Evolutionary conservation across 2,329 filamentous ascomycete species (phyloP).

Genomic region (Aphanocladium album): DNA sequence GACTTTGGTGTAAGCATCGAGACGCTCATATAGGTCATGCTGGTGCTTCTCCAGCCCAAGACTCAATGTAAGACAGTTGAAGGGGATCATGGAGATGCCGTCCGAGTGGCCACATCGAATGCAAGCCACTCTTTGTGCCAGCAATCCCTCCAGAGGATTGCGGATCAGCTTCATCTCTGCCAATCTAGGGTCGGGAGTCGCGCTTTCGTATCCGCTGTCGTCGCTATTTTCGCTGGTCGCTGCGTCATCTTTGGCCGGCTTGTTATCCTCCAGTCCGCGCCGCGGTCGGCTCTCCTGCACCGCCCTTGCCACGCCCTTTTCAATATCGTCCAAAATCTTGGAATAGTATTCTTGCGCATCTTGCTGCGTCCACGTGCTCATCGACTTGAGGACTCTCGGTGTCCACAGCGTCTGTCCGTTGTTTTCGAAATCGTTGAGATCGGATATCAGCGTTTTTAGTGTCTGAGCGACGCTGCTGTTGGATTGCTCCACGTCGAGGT

Average conservation of each 20-base stretch:
- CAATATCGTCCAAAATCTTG: conserved; percentile 78
- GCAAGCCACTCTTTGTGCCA: conserved; percentile 86
- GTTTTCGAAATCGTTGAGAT: conserved; percentile 64
- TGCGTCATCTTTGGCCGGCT: conserved; percentile 35
- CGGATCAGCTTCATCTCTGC: conserved; percentile 38
- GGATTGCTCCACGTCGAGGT: conserved; percentile 22
- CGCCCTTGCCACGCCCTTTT: conserved; percentile 64
- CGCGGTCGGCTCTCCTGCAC: conserved; percentile 23
- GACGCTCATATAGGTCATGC: conserved; percentile 70
- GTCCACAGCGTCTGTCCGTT: conserved; percentile 79
- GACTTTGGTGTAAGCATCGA: conserved; percentile 79
- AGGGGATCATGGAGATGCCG: conserved; percentile 82
- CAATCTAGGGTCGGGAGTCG: conserved; percentile 32
- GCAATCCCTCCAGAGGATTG: conserved; percentile 82
- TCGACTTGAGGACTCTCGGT: conserved; percentile 73
- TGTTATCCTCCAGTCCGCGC: conserved; percentile 36
- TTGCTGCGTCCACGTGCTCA: conserved; percentile 94
- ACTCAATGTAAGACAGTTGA: conserved; percentile 87
- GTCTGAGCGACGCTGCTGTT: conserved; percentile 38
- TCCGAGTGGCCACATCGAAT: conserved; percentile 81
- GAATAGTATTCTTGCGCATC: conserved; percentile 97
- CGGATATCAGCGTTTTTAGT: conserved; percentile 61
- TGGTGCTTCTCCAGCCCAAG: conserved; percentile 57
- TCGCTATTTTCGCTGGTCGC: conserved; percentile 46
- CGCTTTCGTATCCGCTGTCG: conserved; percentile 53